Percentiles rank a stretch among this genome's conserved stretches.
Conservation (phyloP, 2,329 filamentous ascomycete genomes). For the Dendrostoma leiphaemia region DNA sequence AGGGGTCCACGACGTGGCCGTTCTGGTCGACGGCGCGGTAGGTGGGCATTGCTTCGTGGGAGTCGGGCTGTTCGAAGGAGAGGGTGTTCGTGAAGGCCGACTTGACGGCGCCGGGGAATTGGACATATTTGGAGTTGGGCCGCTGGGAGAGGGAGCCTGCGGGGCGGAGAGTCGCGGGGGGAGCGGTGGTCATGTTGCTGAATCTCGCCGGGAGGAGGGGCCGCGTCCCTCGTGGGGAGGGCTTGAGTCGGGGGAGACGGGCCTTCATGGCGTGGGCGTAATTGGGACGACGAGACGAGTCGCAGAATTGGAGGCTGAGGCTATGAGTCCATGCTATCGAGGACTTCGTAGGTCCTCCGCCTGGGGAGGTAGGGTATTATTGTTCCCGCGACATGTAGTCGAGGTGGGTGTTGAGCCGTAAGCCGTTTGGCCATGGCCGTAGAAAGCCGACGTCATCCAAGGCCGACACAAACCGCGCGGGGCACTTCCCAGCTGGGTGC, state of each 20-base stretch:
- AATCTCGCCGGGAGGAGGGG: conserved; percentile 4
- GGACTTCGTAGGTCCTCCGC: background rate
- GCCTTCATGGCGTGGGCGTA: conserved; percentile 13
- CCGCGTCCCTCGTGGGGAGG: conserved; percentile 18
- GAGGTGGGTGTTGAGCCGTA: conserved; percentile 1
- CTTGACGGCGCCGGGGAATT: conserved; percentile 94
- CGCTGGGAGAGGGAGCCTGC: conserved; percentile 54
- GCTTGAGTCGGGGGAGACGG: conserved; percentile 13
- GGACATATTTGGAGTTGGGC: conserved; percentile 54
- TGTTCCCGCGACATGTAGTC: background rate
- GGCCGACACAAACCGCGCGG: conserved; percentile 18
- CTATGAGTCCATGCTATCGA: background rate
- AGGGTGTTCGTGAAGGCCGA: conserved; percentile 85
- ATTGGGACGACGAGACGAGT: background rate
- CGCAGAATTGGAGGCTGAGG: background rate
- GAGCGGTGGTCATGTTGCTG: conserved; percentile 12
- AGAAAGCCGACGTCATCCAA: conserved; percentile 10
- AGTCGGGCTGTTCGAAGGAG: conserved; percentile 71
- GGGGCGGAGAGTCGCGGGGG: conserved; percentile 29
- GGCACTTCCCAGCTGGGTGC: too few species aligned
- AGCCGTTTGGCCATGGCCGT: too few species aligned
- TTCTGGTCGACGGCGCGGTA: conserved; percentile 91
- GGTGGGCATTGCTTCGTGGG: conserved; percentile 76
- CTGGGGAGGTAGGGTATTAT: background rate
- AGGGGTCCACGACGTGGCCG: conserved; percentile 75